A percentile compares a stretch with the other conserved stretches of the same genome.
Evolutionary conservation across 148 eudicot species (phyloP).

Genomic region (Cornus suecica): DNA sequence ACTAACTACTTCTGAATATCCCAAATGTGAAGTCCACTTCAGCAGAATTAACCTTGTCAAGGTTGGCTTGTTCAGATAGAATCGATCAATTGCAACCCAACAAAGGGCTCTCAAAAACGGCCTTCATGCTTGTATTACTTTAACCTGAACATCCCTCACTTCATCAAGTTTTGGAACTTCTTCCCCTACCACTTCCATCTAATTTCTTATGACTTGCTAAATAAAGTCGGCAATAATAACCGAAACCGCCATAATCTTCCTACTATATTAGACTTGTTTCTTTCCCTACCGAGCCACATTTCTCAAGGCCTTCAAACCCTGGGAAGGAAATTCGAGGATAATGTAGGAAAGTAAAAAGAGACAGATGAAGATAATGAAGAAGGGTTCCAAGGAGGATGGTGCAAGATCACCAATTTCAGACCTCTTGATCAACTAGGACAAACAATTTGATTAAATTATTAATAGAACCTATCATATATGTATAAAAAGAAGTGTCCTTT

Average conservation of each 20-base stretch:
- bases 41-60: neutral
- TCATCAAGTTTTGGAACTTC: neutral
- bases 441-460: too few species aligned
- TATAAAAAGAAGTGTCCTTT: neutral
- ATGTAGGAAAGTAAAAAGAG: neutral
- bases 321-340: neutral
- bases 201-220: neutral
- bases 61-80: neutral
- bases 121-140: neutral
- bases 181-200: neutral
- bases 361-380: neutral
- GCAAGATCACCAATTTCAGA: neutral
- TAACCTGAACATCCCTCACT: neutral
- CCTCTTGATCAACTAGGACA: neutral
- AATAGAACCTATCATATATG: neutral
- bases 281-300: neutral
- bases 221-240: neutral
- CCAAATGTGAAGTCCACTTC: neutral
- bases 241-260: neutral
- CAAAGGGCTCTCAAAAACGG: neutral
- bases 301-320: neutral
- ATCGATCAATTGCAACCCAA: neutral
- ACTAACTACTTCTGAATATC: too few species aligned
- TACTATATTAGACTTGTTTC: neutral
- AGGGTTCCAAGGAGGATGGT: neutral